These are phyloP conservation scores for Mycena vitilis DNA, from an alignment of 768 basidiomycete species.

Conservation along the genomic window DNA sequence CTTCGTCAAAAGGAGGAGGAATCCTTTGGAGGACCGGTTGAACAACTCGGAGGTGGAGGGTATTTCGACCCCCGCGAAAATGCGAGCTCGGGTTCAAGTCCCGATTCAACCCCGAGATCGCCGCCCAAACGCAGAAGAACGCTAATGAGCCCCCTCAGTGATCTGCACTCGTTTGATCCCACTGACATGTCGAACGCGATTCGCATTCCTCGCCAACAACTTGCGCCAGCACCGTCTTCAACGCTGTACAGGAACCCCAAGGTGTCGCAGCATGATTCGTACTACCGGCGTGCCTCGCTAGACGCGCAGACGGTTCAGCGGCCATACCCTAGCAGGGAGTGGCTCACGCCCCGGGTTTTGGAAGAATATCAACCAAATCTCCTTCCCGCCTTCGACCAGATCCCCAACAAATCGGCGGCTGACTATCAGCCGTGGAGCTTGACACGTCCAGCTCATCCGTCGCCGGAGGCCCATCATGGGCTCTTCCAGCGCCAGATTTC, in stretches of 20 bases:
- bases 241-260: background rate
- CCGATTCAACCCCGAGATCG: slow-evolving; percentile 11
- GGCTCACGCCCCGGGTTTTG: background rate
- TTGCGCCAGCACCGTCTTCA: background rate
- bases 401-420: slow-evolving; percentile 1
- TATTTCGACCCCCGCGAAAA: slow-evolving; percentile 1
- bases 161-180: background rate
- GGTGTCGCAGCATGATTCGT: background rate
- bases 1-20: slow-evolving; percentile 14
- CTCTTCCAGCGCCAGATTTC: slow-evolving; percentile 1
- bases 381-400: background rate
- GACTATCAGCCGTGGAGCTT: slow-evolving; percentile 15
- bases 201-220: background rate
- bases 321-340: slow-evolving; percentile 5
- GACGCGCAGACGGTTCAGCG: slow-evolving; percentile 5
- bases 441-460: slow-evolving; percentile 20
- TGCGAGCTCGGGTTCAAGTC: background rate
- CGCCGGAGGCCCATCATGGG: slow-evolving; percentile 3
- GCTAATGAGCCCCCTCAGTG: slow-evolving; percentile 4
- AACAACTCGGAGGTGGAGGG: too few relatives aligned
- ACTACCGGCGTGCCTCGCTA: slow-evolving; percentile 7
- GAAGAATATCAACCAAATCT: background rate
- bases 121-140: slow-evolving; percentile 34
- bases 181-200: slow-evolving; percentile 3
- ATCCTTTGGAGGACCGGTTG: too few relatives aligned